Evolutionary conservation across 108 stramenopile genomes (phyloP), one percentile per base, ranked within the genome.

Genomic region (Conticribra guillardii): DNA sequence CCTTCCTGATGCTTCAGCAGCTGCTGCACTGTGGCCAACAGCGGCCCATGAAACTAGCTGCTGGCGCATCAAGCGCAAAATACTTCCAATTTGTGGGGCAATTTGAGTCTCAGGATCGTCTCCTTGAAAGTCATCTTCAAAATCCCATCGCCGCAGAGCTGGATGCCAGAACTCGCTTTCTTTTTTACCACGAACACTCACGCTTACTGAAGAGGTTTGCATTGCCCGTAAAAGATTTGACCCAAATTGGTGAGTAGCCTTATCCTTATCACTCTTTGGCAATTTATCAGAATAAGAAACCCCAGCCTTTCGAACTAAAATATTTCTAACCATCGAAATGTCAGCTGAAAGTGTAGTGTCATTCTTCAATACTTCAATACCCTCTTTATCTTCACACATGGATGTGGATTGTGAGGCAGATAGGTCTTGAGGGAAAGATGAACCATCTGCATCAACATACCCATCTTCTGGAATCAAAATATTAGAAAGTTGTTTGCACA

Each of bases 401-500:
- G 54, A 48, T n/a, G 59, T 21, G 8, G 60, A 46, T 15, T 24
- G 23, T 14, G 73, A 34, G 14, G 73, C 11, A 16, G 55, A 50
- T 22, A 50, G 21, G 16, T 64, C n/a, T 60, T 41, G 37, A 30
- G 75, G 67, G 26, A 34, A 47, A 16, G 60, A 30, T 14, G 64
- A 37, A 5, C 67, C 71, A 30, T 56, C 52, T n/a, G 30, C 61
- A 18, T 60, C 58, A 2, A 56, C 66, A 53, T 71, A 73, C 57
- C 72, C 74, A 33, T 96, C 87, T 48, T 91, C 83, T 11, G 98
- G 97, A 63, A 99, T 85, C 41, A 97, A 79, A 46, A 94, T 86
- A 69, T 99, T 99, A 34, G 92, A 93, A 1, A 99, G 87, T 72
- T 90, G 89, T 64, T 99, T 98, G 84, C 98, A 99, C 21, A 99